Base-by-base conservation (phyloP, 1,284 basidiomycete species). In the Flammula alnicola region DNA sequence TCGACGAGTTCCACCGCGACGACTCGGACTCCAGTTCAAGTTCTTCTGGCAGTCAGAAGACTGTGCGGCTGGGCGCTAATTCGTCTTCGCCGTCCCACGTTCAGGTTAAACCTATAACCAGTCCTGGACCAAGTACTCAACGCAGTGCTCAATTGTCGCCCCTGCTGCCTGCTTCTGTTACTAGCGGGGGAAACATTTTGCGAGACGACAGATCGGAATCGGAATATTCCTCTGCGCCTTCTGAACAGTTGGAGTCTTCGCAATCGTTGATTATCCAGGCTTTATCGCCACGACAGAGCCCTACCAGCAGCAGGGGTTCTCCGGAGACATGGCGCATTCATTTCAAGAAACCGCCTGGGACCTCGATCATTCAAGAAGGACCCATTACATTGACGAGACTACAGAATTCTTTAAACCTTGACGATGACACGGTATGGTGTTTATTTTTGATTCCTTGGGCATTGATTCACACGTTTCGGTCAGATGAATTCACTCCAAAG, bases 271-370 rank as follows among this genome's bases (percentile, higher is more conserved):
- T 23, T 12, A 16, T n/a, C 12, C 23, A 49, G 30, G 25, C 35
- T 14, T 12, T 27, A 19, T 22, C 19, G 19, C 33, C 26, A 27
- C 35, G 38, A 27, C 23, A 44, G 16, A 56, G 51, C 23, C 49
- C 53, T 7, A 25, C 14, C 42, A 35, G 54, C 30, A 17, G 40
- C 49, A 35, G 38, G 7, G 42, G 14, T 32, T 56, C 54, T 11
- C 54, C 56, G 3, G 43, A 51, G 7, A 47, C 41, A 1, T 58
- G 58, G 58, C 48, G 47, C 2, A 60, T 70, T 17, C 61, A 68
- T 47, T 70, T 62, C 45, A 59, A 49, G 20, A 61, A 56, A 30
- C 61, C 63, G 27, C 68, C 68, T 9, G 63, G 56, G 8, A 58
- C 59, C 31, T 58, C 58, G 4, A 52, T 52, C 12, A 31, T 64